Evolutionary conservation across 306 rosid genomes (phyloP), one percentile per base, ranked within the genome.

Genomic region (Luffa aegyptiaca): DNA sequence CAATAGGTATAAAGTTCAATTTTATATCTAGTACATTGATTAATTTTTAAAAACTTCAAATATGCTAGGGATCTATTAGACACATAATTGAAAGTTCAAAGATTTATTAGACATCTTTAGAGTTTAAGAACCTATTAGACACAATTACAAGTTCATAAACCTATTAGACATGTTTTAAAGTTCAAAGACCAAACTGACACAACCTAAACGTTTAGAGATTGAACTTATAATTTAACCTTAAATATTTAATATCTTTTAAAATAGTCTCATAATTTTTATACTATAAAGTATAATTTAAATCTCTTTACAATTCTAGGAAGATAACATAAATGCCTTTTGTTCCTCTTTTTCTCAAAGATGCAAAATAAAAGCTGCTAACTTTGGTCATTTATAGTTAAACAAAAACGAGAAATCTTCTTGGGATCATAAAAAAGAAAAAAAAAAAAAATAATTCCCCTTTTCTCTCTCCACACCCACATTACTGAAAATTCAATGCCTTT

Each of bases 361-460:
- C 37, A 73, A 73, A 48, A 51, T 31, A 73, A 74, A 74, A 74
- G 78, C 78, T 74, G 63, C 62, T 51, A 6, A 51, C 62, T 49
- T 74, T 51, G 44, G 16, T 41, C 18, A 44, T 72, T 46, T 44
- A 21, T 48, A 21, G 77, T 46, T 46, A 72, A 72, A 72, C 77
- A 72, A 72, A 72, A 49, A 72, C 5, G 2, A 16, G 8, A 53
- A 49, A 74, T 74, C 46, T 74, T 49, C 61, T 52, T 1, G 79
- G 79, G 79, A 75, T 75, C 79, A 35, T 52, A 8, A 76, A 49
- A 3, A 71, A 46, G 3, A 5, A 5, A 21, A 11, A 0, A 21
- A 65, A 26, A 72, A 12, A 20, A 6, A 64, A 64, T 0, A 36
- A 1, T 39, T 2, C 5, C 0, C 2, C 0, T 48, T 49, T 14